Percentiles rank a stretch among this genome's conserved stretches.
Conservation (phyloP, 2,329 filamentous ascomycete genomes). For the Coniochaeta hoffmannii region DNA sequence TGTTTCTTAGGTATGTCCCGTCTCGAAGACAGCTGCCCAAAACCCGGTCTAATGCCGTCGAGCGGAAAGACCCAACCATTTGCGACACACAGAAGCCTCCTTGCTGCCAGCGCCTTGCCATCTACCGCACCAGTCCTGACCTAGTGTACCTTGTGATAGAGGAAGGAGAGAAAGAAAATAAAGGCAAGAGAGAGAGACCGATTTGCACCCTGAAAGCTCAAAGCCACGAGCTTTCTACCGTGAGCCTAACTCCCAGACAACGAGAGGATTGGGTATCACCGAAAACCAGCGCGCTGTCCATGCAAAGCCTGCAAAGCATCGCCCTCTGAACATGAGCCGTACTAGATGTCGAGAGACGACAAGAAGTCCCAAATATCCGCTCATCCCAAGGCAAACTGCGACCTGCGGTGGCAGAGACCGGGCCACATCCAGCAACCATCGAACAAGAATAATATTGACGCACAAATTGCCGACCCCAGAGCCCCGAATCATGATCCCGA, state of each 20-base stretch:
- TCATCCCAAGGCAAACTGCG: not conserved
- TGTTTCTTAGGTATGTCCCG: conserved; percentile 4
- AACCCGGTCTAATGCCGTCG: not conserved
- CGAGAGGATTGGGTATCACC: conserved; percentile 14
- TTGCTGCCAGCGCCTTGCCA: not conserved
- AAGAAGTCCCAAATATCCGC: not conserved
- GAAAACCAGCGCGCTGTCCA: conserved; percentile 7
- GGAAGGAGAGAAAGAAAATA: not conserved
- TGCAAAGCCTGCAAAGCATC: conserved; percentile 7
- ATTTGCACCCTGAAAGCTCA: not conserved
- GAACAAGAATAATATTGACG: conserved; percentile 19
- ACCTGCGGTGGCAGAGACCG: not conserved
- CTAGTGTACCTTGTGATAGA: not conserved
- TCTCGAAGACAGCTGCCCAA: not conserved
- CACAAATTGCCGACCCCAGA: not conserved
- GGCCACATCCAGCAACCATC: conserved; percentile 46
- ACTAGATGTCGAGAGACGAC: conserved; percentile 10
- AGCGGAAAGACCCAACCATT: not conserved
- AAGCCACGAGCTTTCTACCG: not conserved
- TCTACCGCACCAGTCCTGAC: not conserved
- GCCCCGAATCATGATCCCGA: not conserved
- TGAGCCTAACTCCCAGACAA: conserved; percentile 6
- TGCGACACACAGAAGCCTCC: not conserved
- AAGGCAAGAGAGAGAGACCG: not conserved
- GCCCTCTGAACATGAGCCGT: conserved; percentile 12